These are phyloP conservation scores for Penicillium cosmopolitanum DNA, from an alignment of 495 filamentous ascomycete species.

Conservation along the genomic window DNA sequence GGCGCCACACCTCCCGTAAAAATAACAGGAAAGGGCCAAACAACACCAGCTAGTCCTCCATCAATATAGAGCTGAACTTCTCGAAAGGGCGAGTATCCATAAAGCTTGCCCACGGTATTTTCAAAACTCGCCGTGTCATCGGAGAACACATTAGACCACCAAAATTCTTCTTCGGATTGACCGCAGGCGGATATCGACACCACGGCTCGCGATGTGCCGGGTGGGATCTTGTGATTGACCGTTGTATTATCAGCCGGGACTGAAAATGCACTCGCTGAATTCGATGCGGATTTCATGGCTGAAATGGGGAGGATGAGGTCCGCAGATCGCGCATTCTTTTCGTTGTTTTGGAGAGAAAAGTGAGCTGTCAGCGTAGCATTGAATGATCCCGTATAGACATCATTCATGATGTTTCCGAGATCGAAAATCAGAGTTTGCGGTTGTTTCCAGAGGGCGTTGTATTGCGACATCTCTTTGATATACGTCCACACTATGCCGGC, in stretches of 20 bases:
- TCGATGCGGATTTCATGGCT: conserved; percentile 52
- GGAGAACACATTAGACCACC: conserved; percentile 82
- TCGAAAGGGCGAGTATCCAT: conserved; percentile 77
- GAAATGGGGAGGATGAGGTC: conserved; percentile 78
- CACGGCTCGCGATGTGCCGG: conserved; percentile 67
- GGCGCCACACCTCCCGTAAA: conserved; percentile 89
- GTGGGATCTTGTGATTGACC: conserved; percentile 58
- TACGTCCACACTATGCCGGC: conserved; percentile 77
- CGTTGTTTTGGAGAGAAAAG: conserved; percentile 56
- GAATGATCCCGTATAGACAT: conserved; percentile 77
- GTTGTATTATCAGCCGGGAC: conserved; percentile 68
- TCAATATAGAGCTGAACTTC: conserved; percentile 85
- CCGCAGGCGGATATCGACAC: conserved; percentile 79
- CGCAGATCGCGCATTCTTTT: conserved; percentile 53
- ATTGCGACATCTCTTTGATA: conserved; percentile 82
- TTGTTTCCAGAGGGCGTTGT: conserved; percentile 65
- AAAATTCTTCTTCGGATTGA: conserved; percentile 82
- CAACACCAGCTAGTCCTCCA: conserved; percentile 72
- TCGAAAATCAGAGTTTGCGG: conserved; percentile 83
- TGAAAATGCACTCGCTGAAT: conserved; percentile 67
- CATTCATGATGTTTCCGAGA: conserved; percentile 74
- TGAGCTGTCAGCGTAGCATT: conserved; percentile 81
- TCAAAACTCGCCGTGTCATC: conserved; percentile 65
- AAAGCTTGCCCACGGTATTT: conserved; percentile 57
- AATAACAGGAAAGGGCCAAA: conserved; percentile 85